Percentiles rank a stretch among this genome's conserved stretches.
These are phyloP conservation scores for Thraustotheca clavata DNA, from an alignment of 352 stramenopile species.

Conservation along the genomic window DNA sequence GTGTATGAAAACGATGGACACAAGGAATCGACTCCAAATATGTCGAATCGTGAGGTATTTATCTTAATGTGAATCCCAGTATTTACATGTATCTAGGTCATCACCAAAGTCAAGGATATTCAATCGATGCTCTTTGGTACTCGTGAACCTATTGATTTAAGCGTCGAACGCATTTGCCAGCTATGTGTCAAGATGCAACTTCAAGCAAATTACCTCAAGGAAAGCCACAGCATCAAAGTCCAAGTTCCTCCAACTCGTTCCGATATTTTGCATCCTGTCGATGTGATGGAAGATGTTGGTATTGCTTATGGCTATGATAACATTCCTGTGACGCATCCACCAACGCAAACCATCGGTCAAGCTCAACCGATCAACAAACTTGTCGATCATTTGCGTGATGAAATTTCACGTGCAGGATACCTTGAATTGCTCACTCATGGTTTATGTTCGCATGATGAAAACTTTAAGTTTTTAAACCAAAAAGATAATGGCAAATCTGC, in stretches of 20 bases:
- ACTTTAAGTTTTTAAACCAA: constrained; percentile 93
- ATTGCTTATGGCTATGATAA: constrained; percentile 99
- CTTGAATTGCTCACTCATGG: constrained; percentile 97
- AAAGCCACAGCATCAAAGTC: constrained; percentile 77
- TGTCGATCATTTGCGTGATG: constrained; percentile 94
- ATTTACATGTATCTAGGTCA: constrained; percentile 27
- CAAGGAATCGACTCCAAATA: constrained; percentile 86
- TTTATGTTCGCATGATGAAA: constrained; percentile 95
- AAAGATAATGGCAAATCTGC: constrained; percentile 74
- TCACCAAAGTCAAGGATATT: constrained; percentile 79
- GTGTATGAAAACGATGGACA: constrained; percentile 89
- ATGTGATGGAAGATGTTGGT: constrained; percentile 98
- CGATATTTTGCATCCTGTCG: constrained; percentile 98
- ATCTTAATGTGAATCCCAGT: background rate
- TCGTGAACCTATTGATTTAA: constrained; percentile 62
- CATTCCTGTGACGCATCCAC: constrained; percentile 92
- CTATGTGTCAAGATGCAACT: constrained; percentile 99
- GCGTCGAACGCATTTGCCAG: constrained; percentile 80
- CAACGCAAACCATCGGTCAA: constrained; percentile 92
- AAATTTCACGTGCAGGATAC: constrained; percentile 97
- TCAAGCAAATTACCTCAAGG: constrained; percentile 58
- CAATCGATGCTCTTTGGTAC: constrained; percentile 85
- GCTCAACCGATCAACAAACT: constrained; percentile 97
- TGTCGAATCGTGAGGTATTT: constrained; percentile 80
- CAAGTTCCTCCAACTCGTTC: constrained; percentile 95